Conservation (phyloP, 768 basidiomycete genomes). For the Chlorophyllum brunneum region DNA sequence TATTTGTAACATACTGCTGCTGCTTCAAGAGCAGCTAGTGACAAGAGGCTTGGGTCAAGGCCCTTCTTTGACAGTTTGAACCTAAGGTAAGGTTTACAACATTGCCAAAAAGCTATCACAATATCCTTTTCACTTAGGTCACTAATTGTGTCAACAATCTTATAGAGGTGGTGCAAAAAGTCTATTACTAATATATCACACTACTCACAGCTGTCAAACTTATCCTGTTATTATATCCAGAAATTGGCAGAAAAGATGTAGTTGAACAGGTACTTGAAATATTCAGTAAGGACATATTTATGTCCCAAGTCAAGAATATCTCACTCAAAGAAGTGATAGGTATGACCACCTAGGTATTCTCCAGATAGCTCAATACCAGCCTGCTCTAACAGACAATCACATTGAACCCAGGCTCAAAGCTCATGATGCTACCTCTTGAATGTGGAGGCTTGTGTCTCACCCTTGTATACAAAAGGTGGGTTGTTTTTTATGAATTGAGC, state of each 20-base stretch:
- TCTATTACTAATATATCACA: neutral
- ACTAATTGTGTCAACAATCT: slow-evolving; percentile 6
- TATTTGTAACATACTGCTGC: neutral
- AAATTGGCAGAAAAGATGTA: slow-evolving; percentile 6
- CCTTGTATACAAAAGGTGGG: neutral
- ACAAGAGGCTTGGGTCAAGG: slow-evolving; percentile 1
- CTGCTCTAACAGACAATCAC: neutral
- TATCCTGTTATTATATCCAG: slow-evolving; percentile 4
- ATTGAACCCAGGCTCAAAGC: neutral
- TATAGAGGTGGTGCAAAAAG: slow-evolving; percentile 2
- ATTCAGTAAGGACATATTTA: slow-evolving; percentile 3
- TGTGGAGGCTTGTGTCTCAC: neutral
- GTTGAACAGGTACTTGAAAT: slow-evolving; percentile 5
- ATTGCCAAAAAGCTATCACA: slow-evolving; percentile 1
- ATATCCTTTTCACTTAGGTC: slow-evolving; percentile 4
- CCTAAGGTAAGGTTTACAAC: slow-evolving; percentile 9
- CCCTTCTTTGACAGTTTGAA: slow-evolving; percentile 2
- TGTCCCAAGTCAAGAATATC: neutral
- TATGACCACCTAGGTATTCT: neutral
- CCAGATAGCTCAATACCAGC: neutral
- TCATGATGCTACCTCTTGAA: neutral
- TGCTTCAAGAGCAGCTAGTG: neutral
- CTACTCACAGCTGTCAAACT: slow-evolving; percentile 10
- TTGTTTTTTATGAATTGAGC: neutral
- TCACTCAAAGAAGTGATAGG: slow-evolving; percentile 8